Evolutionary conservation across 2,329 filamentous ascomycete species (phyloP).

Genomic region (Pseudogymnoascus pannorum): DNA sequence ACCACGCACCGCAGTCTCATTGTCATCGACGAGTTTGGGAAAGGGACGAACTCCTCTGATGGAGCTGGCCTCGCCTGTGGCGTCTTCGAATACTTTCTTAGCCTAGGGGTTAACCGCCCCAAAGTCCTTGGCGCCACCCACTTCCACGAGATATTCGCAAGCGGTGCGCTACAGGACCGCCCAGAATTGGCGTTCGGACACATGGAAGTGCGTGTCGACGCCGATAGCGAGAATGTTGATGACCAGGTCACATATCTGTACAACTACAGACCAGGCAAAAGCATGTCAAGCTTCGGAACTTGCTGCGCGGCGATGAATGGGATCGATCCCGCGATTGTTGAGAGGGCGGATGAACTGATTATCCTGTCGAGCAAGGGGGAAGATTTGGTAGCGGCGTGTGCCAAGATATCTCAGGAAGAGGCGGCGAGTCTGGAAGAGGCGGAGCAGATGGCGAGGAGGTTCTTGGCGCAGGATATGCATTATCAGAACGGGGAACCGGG

Average conservation of each 20-base stretch:
- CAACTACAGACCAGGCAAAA: constrained; percentile 58
- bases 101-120: constrained; percentile 39
- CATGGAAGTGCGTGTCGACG: constrained; percentile 62
- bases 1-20: constrained; percentile 71
- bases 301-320: constrained; percentile 83
- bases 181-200: constrained; percentile 53
- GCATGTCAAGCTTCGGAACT: constrained; percentile 75
- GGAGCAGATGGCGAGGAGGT: constrained; percentile 50
- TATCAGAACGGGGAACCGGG: constrained; percentile 11
- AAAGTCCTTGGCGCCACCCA: constrained; percentile 57
- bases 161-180: constrained; percentile 45
- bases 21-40: constrained; percentile 87
- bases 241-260: constrained; percentile 71
- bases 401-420: constrained; percentile 57
- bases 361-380: constrained; percentile 62
- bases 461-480: constrained; percentile 38
- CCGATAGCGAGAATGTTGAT: constrained; percentile 41
- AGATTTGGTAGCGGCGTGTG: constrained; percentile 67
- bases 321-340: constrained; percentile 62
- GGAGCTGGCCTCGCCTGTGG: constrained; percentile 53
- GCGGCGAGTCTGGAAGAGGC: constrained; percentile 60
- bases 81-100: constrained; percentile 49
- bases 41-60: constrained; percentile 52
- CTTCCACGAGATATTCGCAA: constrained; percentile 66
- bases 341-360: constrained; percentile 68